Percentiles rank a stretch among this genome's conserved stretches.
These are phyloP conservation scores for Drosera capensis DNA, from an alignment of 148 eudicot genomes.

Conservation along the genomic window DNA sequence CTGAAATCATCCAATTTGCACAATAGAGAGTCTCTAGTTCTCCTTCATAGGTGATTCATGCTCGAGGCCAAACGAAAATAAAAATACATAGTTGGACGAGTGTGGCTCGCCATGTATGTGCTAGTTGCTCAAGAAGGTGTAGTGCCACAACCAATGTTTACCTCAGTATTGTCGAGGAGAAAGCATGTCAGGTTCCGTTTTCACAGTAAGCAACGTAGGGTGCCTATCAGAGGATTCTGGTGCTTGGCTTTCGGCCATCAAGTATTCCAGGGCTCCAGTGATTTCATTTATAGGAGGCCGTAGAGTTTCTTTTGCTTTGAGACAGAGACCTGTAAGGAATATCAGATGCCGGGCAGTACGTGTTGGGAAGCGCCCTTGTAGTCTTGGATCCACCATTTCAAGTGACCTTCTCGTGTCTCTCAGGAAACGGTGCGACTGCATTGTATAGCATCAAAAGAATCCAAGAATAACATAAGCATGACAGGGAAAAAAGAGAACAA, in stretches of 20 bases:
- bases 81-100: no score
- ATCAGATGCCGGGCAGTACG: slow-evolving; percentile 46
- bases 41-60: no score
- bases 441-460: not conserved
- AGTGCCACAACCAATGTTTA: no score
- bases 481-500: not conserved
- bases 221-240: slow-evolving; percentile 7
- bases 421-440: slow-evolving; percentile 46
- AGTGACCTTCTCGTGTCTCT: slow-evolving; percentile 31
- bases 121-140: no score
- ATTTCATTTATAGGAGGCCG: slow-evolving; percentile 57
- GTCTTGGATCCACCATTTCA: slow-evolving; percentile 45
- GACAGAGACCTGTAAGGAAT: slow-evolving; percentile 49
- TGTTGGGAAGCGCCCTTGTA: slow-evolving; percentile 32
- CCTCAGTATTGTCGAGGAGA: no score
- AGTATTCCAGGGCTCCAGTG: slow-evolving; percentile 53
- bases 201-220: not conserved
- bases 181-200: not conserved
- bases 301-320: slow-evolving; percentile 37
- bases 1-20: no score
- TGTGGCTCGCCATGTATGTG: no score
- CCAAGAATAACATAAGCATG: not conserved
- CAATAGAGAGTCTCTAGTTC: no score
- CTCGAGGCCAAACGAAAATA: no score
- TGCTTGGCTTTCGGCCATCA: slow-evolving; percentile 32